Evolutionary conservation across 306 rosid genomes (phyloP).

Genomic region (Glycine soja): DNA sequence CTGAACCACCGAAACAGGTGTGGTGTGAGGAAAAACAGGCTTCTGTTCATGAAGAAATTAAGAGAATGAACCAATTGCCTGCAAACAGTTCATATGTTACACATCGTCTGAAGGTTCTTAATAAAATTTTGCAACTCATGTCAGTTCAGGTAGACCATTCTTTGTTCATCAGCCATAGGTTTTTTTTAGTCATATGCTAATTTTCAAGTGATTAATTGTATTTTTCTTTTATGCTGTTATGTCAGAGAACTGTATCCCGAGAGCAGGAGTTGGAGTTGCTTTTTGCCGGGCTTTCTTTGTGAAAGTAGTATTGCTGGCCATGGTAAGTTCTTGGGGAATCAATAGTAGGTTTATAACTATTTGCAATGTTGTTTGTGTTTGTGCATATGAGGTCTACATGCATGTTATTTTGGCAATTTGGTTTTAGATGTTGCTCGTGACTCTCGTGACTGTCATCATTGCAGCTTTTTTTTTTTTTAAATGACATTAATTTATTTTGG

Average conservation of each 20-base stretch:
- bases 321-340: conserved; percentile 51
- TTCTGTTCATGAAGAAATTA: conserved; percentile 68
- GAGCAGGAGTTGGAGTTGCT: conserved; percentile 85
- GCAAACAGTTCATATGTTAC: conserved; percentile 65
- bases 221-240: conserved; percentile 33
- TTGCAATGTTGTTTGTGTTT: not conserved
- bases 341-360: conserved; percentile 9
- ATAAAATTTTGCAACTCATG: conserved; percentile 79
- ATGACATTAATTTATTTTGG: not conserved
- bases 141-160: conserved; percentile 66
- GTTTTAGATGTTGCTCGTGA: conserved; percentile 5
- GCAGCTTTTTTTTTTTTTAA: not conserved
- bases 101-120: conserved; percentile 83
- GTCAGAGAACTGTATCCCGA: conserved; percentile 77
- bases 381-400: not conserved
- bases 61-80: conserved; percentile 69
- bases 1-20: conserved; percentile 52
- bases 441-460: not conserved
- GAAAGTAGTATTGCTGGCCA: conserved; percentile 45
- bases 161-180: not conserved
- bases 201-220: conserved; percentile 24
- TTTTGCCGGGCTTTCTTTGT: conserved; percentile 81
- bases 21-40: conserved; percentile 65
- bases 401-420: conserved; percentile 29
- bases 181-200: not conserved